A percentile compares a stretch with the other conserved stretches of the same genome.
phyloP scores from a whole-genome alignment of 345 rosid genomes.

The Gossypium arboreum region DNA sequence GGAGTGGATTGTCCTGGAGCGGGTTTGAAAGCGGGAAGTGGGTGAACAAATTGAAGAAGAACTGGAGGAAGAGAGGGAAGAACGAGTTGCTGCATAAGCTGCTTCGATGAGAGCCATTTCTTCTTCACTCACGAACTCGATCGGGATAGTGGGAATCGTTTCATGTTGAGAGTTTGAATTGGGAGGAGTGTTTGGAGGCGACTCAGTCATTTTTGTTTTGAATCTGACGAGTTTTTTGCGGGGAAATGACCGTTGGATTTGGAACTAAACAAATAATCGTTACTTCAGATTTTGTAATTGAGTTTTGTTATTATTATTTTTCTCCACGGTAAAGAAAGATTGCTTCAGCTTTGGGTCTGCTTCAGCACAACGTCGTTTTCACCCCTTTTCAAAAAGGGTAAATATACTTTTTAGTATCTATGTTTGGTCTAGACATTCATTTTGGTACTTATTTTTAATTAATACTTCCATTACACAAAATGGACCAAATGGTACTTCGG shows the following conservation, averaged over 20 bases:
- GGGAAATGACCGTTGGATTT: slow-evolving; percentile 17
- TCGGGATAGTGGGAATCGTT: slow-evolving; percentile 41
- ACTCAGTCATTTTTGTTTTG: slow-evolving; percentile 41
- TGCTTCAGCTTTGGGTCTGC: too few relatives aligned
- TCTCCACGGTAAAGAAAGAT: too few relatives aligned
- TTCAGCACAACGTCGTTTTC: too few relatives aligned
- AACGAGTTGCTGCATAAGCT: slow-evolving; percentile 52
- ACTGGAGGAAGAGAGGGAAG: slow-evolving; percentile 29
- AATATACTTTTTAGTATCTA: too few relatives aligned
- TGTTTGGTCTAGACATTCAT: too few relatives aligned
- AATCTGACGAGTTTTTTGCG: slow-evolving; percentile 9
- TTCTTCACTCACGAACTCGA: slow-evolving; percentile 76
- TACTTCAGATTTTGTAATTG: not conserved
- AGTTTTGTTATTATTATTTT: not conserved
- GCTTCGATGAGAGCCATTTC: slow-evolving; percentile 85
- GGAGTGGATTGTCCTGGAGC: slow-evolving; percentile 36
- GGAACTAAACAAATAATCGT: not conserved
- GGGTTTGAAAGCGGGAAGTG: slow-evolving; percentile 25
- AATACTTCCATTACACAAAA: too few relatives aligned
- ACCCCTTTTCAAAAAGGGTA: too few relatives aligned
- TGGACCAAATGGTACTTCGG: too few relatives aligned
- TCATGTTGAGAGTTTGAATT: slow-evolving; percentile 17
- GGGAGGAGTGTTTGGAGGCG: slow-evolving; percentile 26
- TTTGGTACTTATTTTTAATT: too few relatives aligned
- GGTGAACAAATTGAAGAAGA: slow-evolving; percentile 30